Percentiles rank a stretch among this genome's conserved stretches.
Conservation (phyloP, 2,329 filamentous ascomycete species). For the Arthrobotrys entomopaga region DNA sequence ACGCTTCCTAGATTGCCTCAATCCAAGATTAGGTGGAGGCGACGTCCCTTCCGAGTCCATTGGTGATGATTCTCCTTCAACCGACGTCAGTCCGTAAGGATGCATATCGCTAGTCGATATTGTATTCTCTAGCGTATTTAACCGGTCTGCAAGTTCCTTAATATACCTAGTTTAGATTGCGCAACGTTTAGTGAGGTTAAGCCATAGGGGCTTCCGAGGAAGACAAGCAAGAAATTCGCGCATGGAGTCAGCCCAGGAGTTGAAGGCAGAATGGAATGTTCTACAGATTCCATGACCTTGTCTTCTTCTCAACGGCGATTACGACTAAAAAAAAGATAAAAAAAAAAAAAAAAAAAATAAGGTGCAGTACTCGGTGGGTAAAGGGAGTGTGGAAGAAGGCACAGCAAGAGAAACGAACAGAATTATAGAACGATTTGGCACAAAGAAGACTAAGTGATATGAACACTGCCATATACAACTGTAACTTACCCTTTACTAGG, state of each 20-base stretch:
- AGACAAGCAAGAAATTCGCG: conserved; percentile 40
- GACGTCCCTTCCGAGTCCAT: conserved; percentile 59
- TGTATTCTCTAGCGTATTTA: conserved; percentile 83
- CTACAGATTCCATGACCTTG: conserved; percentile 49
- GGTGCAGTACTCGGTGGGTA: not conserved
- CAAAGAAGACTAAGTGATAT: conserved; percentile 18
- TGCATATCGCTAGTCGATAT: conserved; percentile 66
- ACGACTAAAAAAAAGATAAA: conserved; percentile 13
- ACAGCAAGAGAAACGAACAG: conserved; percentile 8
- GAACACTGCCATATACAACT: conserved; percentile 27
- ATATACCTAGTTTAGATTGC: conserved; percentile 73
- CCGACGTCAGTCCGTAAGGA: conserved; percentile 57
- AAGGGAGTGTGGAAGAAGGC: not conserved
- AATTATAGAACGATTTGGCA: not conserved
- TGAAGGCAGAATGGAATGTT: conserved; percentile 55
- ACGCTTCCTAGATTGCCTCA: conserved; percentile 63
- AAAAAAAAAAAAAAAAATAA: not conserved
- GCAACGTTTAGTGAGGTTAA: conserved; percentile 49
- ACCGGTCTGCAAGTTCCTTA: conserved; percentile 86
- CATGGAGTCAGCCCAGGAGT: conserved; percentile 56
- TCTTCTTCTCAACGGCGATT: conserved; percentile 44
- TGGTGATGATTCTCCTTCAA: conserved; percentile 59
- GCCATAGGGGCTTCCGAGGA: conserved; percentile 53
- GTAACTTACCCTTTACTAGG: conserved; percentile 81
- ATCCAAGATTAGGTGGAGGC: conserved; percentile 56